phyloP scores from a whole-genome alignment of 768 basidiomycete genomes.

The Leccinum disarticulatum region DNA sequence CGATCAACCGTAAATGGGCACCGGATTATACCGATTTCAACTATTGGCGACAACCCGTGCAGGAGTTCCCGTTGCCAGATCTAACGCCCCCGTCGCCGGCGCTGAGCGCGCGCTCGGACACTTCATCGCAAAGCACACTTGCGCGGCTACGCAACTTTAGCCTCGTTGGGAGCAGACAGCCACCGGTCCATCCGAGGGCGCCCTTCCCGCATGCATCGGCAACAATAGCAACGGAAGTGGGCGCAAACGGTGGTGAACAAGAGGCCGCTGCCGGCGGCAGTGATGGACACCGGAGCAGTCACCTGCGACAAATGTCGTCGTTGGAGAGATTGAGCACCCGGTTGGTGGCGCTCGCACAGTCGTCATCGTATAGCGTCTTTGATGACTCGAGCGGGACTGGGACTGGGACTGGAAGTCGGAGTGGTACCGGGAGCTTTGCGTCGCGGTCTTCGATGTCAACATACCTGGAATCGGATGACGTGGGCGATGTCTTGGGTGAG shows the following conservation, averaged over 20 bases:
- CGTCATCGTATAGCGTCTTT: constrained; percentile 33
- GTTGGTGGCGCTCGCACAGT: constrained; percentile 47
- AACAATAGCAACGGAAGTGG: neutral
- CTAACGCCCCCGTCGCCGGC: constrained; percentile 88
- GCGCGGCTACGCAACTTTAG: constrained; percentile 78
- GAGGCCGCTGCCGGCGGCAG: neutral
- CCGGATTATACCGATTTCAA: constrained; percentile 97
- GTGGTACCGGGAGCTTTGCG: constrained; percentile 51
- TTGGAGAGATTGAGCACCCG: constrained; percentile 69
- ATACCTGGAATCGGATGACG: constrained; percentile 51
- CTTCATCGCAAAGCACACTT: constrained; percentile 68
- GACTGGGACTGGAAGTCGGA: constrained; percentile 26
- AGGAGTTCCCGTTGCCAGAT: constrained; percentile 77
- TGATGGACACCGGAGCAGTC: constrained; percentile 37
- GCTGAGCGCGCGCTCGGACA: constrained; percentile 90
- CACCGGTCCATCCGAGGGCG: constrained; percentile 24
- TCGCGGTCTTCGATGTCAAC: constrained; percentile 55
- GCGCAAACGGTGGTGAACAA: neutral
- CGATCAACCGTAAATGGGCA: constrained; percentile 84
- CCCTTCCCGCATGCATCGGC: constrained; percentile 29
- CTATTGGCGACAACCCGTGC: constrained; percentile 85
- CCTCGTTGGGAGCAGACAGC: constrained; percentile 54
- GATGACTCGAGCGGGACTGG: constrained; percentile 17
- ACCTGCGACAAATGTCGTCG: constrained; percentile 72
- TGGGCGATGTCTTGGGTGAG: constrained; percentile 33